Percentiles rank a stretch among this genome's conserved stretches.
Conservation (phyloP, 2,329 filamentous ascomycete species). For the Lachnellula suecica region DNA sequence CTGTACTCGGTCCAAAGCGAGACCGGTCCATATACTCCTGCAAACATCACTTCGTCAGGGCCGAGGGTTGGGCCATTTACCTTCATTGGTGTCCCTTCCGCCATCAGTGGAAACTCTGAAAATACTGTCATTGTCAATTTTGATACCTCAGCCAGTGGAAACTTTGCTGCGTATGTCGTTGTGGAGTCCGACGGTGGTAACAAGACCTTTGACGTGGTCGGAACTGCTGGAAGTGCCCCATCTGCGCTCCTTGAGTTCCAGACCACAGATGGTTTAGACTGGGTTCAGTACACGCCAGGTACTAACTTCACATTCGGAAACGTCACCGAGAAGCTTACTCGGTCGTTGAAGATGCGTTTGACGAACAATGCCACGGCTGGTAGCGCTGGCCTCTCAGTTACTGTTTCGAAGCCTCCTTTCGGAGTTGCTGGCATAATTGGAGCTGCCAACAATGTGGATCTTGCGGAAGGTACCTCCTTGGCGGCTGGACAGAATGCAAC, state of each 20-base stretch:
- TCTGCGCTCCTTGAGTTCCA: constrained; percentile 55
- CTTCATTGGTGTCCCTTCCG: constrained; percentile 45
- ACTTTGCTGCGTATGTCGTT: constrained; percentile 48
- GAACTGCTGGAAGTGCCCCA: constrained; percentile 48
- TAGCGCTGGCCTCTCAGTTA: constrained; percentile 51
- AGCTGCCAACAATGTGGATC: constrained; percentile 54
- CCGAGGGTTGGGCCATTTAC: constrained; percentile 47
- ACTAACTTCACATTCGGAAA: constrained; percentile 54
- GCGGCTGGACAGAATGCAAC: constrained; percentile 48
- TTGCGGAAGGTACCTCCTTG: constrained; percentile 55
- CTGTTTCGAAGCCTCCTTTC: constrained; percentile 61
- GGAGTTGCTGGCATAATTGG: constrained; percentile 53
- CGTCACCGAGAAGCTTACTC: constrained; percentile 50
- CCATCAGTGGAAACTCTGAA: constrained; percentile 40
- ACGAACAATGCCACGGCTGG: constrained; percentile 55
- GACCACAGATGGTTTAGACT: constrained; percentile 47
- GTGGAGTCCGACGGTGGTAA: constrained; percentile 51
- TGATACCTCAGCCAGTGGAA: constrained; percentile 44
- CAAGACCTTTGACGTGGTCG: constrained; percentile 47
- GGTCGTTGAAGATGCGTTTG: constrained; percentile 49
- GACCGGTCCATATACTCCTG: constrained; percentile 40
- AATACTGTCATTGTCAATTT: constrained; percentile 46
- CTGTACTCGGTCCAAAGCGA: constrained; percentile 33
- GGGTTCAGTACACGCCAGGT: constrained; percentile 45
- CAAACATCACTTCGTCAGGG: constrained; percentile 34